Conservation (phyloP, 305 asterid species). For the Rubia tinctorum region DNA sequence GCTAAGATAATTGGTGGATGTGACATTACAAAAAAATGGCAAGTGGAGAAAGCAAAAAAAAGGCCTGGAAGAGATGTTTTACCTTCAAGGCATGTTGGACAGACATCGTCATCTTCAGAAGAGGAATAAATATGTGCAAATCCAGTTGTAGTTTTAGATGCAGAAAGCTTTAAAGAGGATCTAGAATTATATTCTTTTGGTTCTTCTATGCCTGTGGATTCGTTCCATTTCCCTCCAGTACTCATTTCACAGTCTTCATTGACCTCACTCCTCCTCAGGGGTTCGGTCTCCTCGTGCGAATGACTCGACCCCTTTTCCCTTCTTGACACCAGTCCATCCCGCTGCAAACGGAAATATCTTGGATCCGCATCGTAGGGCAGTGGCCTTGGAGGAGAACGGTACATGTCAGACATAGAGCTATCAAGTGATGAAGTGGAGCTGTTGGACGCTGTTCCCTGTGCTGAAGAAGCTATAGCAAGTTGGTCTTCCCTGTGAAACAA, state of each 20-base stretch:
- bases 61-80: background rate
- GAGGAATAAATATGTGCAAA: conserved; percentile 66
- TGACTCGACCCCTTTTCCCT: conserved; percentile 88
- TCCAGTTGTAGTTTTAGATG: conserved; percentile 45
- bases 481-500: conserved; percentile 67
- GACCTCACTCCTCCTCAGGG: conserved; percentile 58
- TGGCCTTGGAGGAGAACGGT: conserved; percentile 92
- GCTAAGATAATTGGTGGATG: too few species aligned
- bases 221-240: conserved; percentile 55
- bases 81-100: conserved; percentile 98
- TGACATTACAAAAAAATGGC: background rate
- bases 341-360: conserved; percentile 64
- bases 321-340: conserved; percentile 66
- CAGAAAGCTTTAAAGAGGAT: conserved; percentile 50
- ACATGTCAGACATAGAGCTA: conserved; percentile 71
- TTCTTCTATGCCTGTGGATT: conserved; percentile 50
- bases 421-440: conserved; percentile 58
- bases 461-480: conserved; percentile 48
- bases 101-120: conserved; percentile 85
- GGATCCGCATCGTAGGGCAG: conserved; percentile 88
- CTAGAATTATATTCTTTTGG: conserved; percentile 54
- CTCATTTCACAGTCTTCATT: conserved; percentile 57
- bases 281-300: conserved; percentile 68
- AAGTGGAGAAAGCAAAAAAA: background rate
- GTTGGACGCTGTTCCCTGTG: conserved; percentile 54